Conservation (phyloP, 768 basidiomycete species). For the Hypsizygus marmoreus region DNA sequence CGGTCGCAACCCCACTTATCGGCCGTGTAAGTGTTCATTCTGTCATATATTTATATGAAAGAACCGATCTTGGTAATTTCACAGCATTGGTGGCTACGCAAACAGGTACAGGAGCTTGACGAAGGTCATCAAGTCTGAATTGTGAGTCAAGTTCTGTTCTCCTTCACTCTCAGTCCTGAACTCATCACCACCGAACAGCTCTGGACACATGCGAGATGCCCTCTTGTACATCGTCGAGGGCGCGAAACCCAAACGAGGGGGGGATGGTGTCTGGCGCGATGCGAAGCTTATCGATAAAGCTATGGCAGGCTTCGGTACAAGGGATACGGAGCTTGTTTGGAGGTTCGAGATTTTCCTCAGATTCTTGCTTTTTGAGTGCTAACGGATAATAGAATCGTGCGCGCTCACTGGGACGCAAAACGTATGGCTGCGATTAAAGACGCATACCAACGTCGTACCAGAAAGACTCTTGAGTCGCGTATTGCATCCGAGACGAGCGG, state of each 20-base stretch:
- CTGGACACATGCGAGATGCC: conserved; percentile 44
- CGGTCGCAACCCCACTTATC: conserved; percentile 48
- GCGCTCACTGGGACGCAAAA: conserved; percentile 52
- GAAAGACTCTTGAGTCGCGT: conserved; percentile 40
- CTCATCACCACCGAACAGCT: conserved; percentile 20
- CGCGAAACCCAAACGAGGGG: conserved; percentile 46
- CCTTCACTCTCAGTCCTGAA: neutral
- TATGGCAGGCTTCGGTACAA: conserved; percentile 56
- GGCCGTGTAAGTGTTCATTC: conserved; percentile 31
- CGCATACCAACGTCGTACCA: conserved; percentile 45
- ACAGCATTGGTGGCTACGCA: conserved; percentile 30
- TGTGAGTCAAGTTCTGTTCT: conserved; percentile 22
- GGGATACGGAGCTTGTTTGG: conserved; percentile 45
- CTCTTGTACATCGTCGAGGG: conserved; percentile 52
- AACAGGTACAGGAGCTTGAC: conserved; percentile 36
- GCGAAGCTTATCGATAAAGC: conserved; percentile 52
- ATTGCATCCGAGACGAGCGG: conserved; percentile 58
- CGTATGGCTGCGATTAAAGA: conserved; percentile 49
- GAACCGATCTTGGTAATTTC: neutral
- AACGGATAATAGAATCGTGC: conserved; percentile 35
- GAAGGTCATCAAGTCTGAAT: conserved; percentile 40
- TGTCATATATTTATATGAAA: neutral
- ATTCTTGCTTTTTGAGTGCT: neutral
- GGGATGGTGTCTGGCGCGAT: conserved; percentile 50
- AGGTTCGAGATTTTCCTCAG: conserved; percentile 22